Evolutionary conservation across 2,329 filamentous ascomycete genomes (phyloP).

Genomic region (Xylaria sp.): DNA sequence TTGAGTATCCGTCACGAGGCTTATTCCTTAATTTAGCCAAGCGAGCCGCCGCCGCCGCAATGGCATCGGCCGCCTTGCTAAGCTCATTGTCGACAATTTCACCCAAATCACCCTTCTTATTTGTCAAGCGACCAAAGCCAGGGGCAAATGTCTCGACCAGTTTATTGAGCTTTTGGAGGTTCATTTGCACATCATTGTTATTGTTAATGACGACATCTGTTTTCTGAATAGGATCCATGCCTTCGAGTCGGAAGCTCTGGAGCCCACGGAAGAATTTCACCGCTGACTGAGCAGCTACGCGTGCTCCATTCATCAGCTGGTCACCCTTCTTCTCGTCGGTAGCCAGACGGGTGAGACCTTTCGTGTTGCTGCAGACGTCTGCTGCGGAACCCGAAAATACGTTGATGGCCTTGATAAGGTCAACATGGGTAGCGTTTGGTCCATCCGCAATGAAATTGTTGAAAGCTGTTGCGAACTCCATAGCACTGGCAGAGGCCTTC

Average conservation of each 20-base stretch:
- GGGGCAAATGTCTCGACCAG: conserved; percentile 91
- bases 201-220: conserved; percentile 97
- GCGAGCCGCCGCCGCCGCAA: conserved; percentile 88
- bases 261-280: conserved; percentile 95
- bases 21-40: conserved; percentile 95
- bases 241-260: conserved; percentile 92
- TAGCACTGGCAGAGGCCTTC: conserved; percentile 92
- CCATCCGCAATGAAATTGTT: conserved; percentile 99
- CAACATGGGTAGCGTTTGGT: conserved; percentile 86
- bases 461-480: conserved; percentile 97
- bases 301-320: conserved; percentile 81
- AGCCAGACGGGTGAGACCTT: conserved; percentile 90
- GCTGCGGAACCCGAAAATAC: conserved; percentile 90
- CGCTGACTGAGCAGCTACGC: conserved; percentile 84
- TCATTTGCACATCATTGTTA: conserved; percentile 95
- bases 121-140: conserved; percentile 81
- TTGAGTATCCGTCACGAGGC: conserved; percentile 93
- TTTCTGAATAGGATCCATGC: conserved; percentile 89
- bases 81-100: conserved; percentile 93
- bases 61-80: conserved; percentile 92
- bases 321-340: conserved; percentile 96
- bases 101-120: conserved; percentile 84
- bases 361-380: conserved; percentile 95
- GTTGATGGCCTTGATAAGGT: conserved; percentile 92
- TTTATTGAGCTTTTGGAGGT: conserved; percentile 92